Evolutionary conservation across 768 basidiomycete genomes (phyloP).

Genomic region (Tricholoma flavovirens): DNA sequence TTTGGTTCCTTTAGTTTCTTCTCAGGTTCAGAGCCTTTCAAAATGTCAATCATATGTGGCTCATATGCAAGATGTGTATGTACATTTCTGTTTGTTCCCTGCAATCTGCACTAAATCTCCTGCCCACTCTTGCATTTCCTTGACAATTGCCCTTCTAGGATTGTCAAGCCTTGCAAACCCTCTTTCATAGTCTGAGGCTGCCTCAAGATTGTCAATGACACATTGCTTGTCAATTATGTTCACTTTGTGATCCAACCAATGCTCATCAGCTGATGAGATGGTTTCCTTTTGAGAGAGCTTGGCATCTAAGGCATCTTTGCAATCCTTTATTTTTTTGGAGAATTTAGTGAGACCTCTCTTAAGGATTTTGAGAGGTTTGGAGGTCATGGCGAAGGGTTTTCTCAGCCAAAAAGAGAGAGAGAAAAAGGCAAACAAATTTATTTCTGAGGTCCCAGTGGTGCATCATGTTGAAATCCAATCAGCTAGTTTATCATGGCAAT

Average conservation of each 20-base stretch:
- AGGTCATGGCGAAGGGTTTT: neutral
- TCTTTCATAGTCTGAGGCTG: constrained; percentile 17
- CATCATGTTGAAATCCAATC: neutral
- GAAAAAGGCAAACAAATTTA: neutral
- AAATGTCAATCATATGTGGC: neutral
- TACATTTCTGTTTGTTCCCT: neutral
- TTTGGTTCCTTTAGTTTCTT: neutral
- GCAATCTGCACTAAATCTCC: neutral
- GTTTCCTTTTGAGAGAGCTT: neutral
- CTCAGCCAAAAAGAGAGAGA: too few relatives aligned
- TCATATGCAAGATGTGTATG: neutral
- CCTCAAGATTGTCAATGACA: constrained; percentile 15
- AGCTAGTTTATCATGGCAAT: neutral
- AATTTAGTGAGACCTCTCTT: neutral
- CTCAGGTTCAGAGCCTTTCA: neutral
- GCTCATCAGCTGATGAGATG: neutral
- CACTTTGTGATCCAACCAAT: constrained; percentile 6
- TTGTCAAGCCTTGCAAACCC: neutral
- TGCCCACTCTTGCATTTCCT: neutral
- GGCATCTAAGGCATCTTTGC: neutral
- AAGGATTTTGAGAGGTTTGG: neutral
- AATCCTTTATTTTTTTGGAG: neutral
- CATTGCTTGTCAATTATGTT: constrained; percentile 19
- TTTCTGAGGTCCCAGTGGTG: neutral
- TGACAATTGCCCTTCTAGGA: neutral